Evolutionary conservation across 805 yeast genomes (phyloP).

Genomic region (Zygosaccharomyces gambellarensis): DNA sequence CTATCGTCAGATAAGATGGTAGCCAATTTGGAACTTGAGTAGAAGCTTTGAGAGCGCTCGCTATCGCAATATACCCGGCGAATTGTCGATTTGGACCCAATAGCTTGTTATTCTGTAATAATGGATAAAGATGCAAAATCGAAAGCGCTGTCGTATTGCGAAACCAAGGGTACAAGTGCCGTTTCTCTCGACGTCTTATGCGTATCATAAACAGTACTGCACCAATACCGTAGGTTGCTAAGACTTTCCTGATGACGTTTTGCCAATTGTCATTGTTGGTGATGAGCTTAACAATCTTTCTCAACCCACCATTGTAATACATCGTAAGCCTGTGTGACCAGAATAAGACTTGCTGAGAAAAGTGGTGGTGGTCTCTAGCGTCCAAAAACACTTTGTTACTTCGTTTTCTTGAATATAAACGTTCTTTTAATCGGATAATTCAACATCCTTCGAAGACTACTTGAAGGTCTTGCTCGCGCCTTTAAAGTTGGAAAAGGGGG

Average conservation of each 20-base stretch:
- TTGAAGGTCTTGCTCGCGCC: constrained; percentile 1
- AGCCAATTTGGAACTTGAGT: constrained; percentile 15
- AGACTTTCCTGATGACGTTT: neutral
- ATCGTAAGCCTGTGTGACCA: neutral
- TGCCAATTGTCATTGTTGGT: constrained; percentile 1
- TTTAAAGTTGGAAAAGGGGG: neutral
- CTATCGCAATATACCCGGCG: constrained; percentile 1
- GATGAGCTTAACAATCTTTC: constrained; percentile 1
- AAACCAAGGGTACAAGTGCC: neutral
- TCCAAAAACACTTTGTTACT: neutral
- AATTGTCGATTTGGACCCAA: neutral
- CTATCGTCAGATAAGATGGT: constrained; percentile 13
- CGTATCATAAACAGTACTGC: constrained; percentile 6
- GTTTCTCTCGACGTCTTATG: neutral
- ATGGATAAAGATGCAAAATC: constrained; percentile 6
- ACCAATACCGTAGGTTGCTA: constrained; percentile 9
- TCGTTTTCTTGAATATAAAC: neutral
- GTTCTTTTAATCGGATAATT: neutral
- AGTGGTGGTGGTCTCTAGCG: neutral
- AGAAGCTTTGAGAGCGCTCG: constrained; percentile 2
- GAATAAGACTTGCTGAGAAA: too few relatives aligned
- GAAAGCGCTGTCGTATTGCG: constrained; percentile 9
- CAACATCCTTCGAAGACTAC: neutral
- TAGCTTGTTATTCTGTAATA: neutral
- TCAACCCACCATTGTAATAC: neutral